Evolutionary conservation across 352 stramenopile genomes (phyloP).

Genomic region (Phytophthora pini): DNA sequence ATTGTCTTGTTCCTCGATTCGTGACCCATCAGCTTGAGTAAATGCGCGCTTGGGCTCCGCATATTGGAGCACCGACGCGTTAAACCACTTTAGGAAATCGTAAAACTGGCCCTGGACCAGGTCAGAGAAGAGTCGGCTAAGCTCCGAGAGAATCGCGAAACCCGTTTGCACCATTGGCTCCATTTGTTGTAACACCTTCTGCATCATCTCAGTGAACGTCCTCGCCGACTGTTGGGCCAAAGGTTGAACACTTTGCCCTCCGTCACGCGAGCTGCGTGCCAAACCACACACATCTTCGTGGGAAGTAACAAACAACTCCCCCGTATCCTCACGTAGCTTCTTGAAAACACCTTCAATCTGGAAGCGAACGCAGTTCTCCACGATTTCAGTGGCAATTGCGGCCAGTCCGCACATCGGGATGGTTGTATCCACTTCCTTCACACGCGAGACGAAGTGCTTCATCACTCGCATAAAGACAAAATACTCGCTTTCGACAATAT

Average conservation of each 20-base stretch:
- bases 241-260: constrained; percentile 53
- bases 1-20: constrained; percentile 35
- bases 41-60: constrained; percentile 76
- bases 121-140: constrained; percentile 79
- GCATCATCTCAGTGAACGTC: constrained; percentile 76
- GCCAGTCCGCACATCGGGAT: constrained; percentile 64
- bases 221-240: constrained; percentile 62
- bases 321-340: constrained; percentile 61
- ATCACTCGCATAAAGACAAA: constrained; percentile 86
- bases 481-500: constrained; percentile 66
- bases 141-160: constrained; percentile 66
- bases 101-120: constrained; percentile 84
- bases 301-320: constrained; percentile 60
- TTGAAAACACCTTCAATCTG: constrained; percentile 82
- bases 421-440: constrained; percentile 60
- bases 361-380: constrained; percentile 75
- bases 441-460: constrained; percentile 74
- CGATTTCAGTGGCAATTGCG: constrained; percentile 53
- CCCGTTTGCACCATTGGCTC: constrained; percentile 77
- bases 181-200: constrained; percentile 82
- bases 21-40: background rate
- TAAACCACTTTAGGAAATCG: constrained; percentile 86
- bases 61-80: constrained; percentile 65
- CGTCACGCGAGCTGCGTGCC: constrained; percentile 39
- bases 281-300: constrained; percentile 55